phyloP scores from a whole-genome alignment of 768 basidiomycete genomes.

The Boletus speciosus region DNA sequence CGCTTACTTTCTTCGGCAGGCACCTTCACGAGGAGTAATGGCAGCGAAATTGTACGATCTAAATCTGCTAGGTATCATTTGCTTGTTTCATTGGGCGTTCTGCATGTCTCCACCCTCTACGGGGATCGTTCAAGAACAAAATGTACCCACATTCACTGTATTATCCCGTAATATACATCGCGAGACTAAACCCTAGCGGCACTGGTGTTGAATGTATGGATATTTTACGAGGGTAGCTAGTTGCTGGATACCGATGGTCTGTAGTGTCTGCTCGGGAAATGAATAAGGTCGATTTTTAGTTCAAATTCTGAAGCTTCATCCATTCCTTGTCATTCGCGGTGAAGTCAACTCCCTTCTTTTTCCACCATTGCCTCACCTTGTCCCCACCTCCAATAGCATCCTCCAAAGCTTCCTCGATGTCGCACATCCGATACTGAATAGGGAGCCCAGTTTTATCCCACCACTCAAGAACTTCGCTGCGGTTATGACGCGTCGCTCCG shows the following conservation, averaged over 20 bases:
- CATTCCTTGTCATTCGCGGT: constrained; percentile 83
- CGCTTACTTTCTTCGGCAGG: constrained; percentile 14
- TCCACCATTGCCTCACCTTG: constrained; percentile 78
- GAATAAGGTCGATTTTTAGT: constrained; percentile 36
- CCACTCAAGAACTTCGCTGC: constrained; percentile 82
- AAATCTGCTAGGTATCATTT: constrained; percentile 3
- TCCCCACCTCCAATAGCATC: constrained; percentile 82
- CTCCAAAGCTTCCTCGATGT: constrained; percentile 88
- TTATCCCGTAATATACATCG: constrained; percentile 7
- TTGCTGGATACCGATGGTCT: not conserved
- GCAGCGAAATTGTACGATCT: not conserved
- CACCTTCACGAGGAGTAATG: constrained; percentile 31
- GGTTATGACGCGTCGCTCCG: constrained; percentile 78
- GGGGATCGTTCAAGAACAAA: constrained; percentile 3
- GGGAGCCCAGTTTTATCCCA: constrained; percentile 79
- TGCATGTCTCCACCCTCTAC: not conserved
- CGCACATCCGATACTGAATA: constrained; percentile 85
- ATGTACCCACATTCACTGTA: constrained; percentile 10
- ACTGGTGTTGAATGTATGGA: not conserved
- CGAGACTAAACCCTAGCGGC: constrained; percentile 1
- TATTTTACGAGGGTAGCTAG: not conserved
- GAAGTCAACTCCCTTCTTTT: constrained; percentile 75
- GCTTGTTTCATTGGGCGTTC: not conserved
- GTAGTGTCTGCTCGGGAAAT: not conserved
- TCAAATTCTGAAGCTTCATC: constrained; percentile 79